These are phyloP conservation scores for Penstemon barbatus DNA, from an alignment of 257 asterid genomes.

Conservation along the genomic window DNA sequence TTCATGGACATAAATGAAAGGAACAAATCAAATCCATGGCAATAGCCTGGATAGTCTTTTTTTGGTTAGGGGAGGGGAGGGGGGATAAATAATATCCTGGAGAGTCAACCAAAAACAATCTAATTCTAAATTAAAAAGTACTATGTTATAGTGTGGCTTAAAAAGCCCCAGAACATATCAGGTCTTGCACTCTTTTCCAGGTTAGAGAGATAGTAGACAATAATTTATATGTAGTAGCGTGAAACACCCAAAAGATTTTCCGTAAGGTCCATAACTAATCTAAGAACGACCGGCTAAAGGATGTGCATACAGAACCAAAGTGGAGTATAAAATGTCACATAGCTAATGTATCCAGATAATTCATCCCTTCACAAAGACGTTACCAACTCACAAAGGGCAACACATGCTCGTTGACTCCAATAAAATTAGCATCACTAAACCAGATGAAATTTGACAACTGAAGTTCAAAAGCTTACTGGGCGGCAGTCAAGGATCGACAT, in stretches of 20 bases:
- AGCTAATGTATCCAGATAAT: constrained; percentile 12
- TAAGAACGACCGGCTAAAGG: constrained; percentile 19
- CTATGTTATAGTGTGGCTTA: neutral
- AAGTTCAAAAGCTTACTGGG: constrained; percentile 63
- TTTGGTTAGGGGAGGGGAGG: too few species aligned
- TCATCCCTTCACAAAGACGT: neutral
- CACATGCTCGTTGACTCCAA: constrained; percentile 15
- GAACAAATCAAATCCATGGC: constrained; percentile 3
- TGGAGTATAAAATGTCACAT: neutral
- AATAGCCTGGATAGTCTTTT: neutral
- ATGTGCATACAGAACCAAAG: constrained; percentile 8
- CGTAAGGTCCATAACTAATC: neutral
- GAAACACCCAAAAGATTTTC: neutral
- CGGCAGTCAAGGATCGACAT: constrained; percentile 83
- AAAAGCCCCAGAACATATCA: constrained; percentile 14
- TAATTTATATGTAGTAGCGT: neutral
- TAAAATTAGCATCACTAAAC: constrained; percentile 4
- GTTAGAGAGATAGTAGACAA: constrained; percentile 11
- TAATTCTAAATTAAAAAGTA: neutral
- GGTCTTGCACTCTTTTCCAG: constrained; percentile 1
- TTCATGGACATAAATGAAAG: neutral
- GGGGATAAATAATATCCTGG: too few species aligned
- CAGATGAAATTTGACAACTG: constrained; percentile 16
- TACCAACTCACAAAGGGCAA: constrained; percentile 13
- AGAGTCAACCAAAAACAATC: constrained; percentile 19